phyloP scores from a whole-genome alignment of 805 yeast genomes.

The Candida endomychidarum region DNA sequence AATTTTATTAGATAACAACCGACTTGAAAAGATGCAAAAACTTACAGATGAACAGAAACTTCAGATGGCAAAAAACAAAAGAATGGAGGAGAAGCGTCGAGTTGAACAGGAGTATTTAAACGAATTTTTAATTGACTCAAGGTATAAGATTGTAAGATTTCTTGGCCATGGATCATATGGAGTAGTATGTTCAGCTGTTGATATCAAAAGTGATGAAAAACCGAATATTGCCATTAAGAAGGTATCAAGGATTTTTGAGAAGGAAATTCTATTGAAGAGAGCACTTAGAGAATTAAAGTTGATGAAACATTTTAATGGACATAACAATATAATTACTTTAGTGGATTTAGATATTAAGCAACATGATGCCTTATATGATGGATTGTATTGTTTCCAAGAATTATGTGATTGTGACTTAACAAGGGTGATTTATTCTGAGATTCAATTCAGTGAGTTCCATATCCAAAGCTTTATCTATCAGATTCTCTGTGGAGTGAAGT shows the following conservation, averaged over 20 bases:
- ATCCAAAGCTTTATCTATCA: slow-evolving; percentile 76
- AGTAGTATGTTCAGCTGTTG: slow-evolving; percentile 74
- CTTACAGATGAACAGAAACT: no score
- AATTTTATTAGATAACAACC: no score
- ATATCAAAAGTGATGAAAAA: slow-evolving; percentile 26
- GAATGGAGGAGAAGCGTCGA: neutral
- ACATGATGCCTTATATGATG: slow-evolving; percentile 64
- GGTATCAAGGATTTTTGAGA: slow-evolving; percentile 66
- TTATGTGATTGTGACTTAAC: slow-evolving; percentile 79
- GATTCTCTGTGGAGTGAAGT: slow-evolving; percentile 80
- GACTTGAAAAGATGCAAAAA: no score
- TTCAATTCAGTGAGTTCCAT: slow-evolving; percentile 82
- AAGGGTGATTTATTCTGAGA: slow-evolving; percentile 72
- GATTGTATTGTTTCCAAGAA: slow-evolving; percentile 88
- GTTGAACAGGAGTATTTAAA: neutral
- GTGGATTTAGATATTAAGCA: slow-evolving; percentile 72
- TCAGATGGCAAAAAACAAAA: neutral
- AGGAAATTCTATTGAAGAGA: slow-evolving; percentile 67
- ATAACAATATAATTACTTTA: slow-evolving; percentile 73
- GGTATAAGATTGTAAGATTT: slow-evolving; percentile 56
- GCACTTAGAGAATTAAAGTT: slow-evolving; percentile 82
- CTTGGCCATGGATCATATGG: slow-evolving; percentile 90
- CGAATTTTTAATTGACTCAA: slow-evolving; percentile 55
- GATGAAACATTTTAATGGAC: slow-evolving; percentile 83
- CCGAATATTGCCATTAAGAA: slow-evolving; percentile 72